Evolutionary conservation across 2,329 filamentous ascomycete genomes (phyloP), one percentile per base, ranked within the genome.

Genomic region (Diplodia seriata): DNA sequence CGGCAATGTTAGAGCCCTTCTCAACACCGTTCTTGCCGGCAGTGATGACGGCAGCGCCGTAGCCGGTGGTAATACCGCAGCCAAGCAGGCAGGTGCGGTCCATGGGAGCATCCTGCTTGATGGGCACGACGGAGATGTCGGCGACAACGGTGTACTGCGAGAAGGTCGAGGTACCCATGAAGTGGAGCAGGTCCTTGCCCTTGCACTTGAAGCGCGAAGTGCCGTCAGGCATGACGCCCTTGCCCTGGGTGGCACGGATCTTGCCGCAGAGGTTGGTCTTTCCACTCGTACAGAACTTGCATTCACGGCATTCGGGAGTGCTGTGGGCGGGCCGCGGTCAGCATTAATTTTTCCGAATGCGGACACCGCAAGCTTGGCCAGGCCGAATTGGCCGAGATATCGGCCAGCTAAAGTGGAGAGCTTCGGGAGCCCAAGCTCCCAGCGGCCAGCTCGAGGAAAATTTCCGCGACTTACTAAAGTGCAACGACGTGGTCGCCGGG

Each of bases 211-310:
- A 97, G 76, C 95, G 91, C 68, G 91, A 91, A 72, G 94, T 98
- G 75, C 94, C 94, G 81, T 99, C 95, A 68, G 95, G 95, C 94
- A 99, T 97, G 74, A 97, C 88, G 77, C 95, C 95, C 81, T 90
- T 91, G 75, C 95, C 95, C 84, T 99, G 95, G 54, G 95, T 98
- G 55, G 93, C 92, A 76, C 95, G 91, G 82, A 99, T 99, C 89
- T 98, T 98, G 81, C 95, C 95, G 84, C 94, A 98, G 69, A 98
- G 91, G 84, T 98, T 97, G 76, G 94, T 98, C 90, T 99, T 99
- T 84, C 94, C 95, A 51, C 94, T 98, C 82, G 93, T 95, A 90
- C 95, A 99, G 87, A 98, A 98, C 85, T 98, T 98, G 89, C 95
- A 99, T 82, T 98, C 94, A 74, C 88, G 86, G 85, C 95, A 98